A percentile compares a stretch with the other conserved stretches of the same genome.
These are phyloP conservation scores for Actinomortierella wolfii DNA, from an alignment of 371 early-diverging fungal species.

Conservation along the genomic window DNA sequence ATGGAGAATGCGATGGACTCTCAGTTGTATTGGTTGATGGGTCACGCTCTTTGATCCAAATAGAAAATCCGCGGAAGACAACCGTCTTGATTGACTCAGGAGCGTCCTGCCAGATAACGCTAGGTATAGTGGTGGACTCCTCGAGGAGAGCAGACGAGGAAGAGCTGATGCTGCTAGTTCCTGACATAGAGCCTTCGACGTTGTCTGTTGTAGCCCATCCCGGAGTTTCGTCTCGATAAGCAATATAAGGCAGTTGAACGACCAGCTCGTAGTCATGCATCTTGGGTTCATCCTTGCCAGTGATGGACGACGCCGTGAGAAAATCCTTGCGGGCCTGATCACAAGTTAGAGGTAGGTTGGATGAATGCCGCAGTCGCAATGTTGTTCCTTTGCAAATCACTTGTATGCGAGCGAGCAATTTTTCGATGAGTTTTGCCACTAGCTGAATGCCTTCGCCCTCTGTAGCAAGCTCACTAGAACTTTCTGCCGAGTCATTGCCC, in stretches of 20 bases:
- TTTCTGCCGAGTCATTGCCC: slow-evolving; percentile 1
- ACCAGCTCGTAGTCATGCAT: slow-evolving; percentile 58
- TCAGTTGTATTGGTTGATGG: slow-evolving; percentile 1
- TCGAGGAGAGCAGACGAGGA: slow-evolving; percentile 31
- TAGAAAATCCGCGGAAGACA: slow-evolving; percentile 31
- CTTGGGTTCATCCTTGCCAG: neutral
- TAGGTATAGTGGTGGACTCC: slow-evolving; percentile 28
- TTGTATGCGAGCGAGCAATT: slow-evolving; percentile 67
- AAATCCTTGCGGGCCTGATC: slow-evolving; percentile 5
- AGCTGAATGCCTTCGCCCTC: slow-evolving; percentile 69
- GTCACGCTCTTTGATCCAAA: slow-evolving; percentile 31
- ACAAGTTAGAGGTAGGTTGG: slow-evolving; percentile 38
- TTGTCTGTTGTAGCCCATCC: slow-evolving; percentile 49
- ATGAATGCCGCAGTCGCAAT: slow-evolving; percentile 59
- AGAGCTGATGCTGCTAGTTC: slow-evolving; percentile 19
- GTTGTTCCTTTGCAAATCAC: slow-evolving; percentile 58
- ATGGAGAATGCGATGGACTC: neutral
- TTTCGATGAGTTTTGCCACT: slow-evolving; percentile 71
- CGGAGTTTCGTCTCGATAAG: slow-evolving; percentile 67
- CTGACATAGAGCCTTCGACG: slow-evolving; percentile 26
- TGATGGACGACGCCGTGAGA: neutral
- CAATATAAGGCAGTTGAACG: slow-evolving; percentile 57
- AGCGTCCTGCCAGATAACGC: slow-evolving; percentile 43
- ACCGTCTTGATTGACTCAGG: slow-evolving; percentile 44
- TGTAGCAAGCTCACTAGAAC: slow-evolving; percentile 18